Evolutionary conservation across 2,329 filamentous ascomycete species (phyloP), one percentile per base, ranked within the genome.

Genomic region (Colletotrichum abscissum): DNA sequence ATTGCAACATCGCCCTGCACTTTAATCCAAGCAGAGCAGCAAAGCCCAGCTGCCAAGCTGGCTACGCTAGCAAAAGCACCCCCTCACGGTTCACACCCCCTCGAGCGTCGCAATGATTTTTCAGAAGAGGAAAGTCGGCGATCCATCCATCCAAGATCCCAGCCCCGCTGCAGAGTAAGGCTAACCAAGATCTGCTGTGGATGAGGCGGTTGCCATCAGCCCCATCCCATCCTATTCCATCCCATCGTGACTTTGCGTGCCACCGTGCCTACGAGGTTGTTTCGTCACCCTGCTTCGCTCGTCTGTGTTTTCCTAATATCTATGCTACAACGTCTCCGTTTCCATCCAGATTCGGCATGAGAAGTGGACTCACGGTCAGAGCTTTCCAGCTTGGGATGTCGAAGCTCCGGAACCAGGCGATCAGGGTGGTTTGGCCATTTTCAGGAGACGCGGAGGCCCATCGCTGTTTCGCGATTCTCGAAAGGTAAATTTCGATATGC

Each of bases 131-230:
- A 55, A 28, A 69, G 46, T 56, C 60, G 66, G 30, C 46, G 70
- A 73, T 73, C 58, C 70, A 73, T 22, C 60, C 38, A 59, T 65
- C 60, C 67, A 69, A 49, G 66, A 73, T 69, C 70, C 67, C 33
- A 60, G 59, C 54, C 70, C 70, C 70, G 66, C 62, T 38, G 22
- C 62, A 49, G 42, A 49, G 42, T n/a, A 49, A 49, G 49, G 62
- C 70, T 60, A 69, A 65, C 59, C 70, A 73, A 73, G 70, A 73
- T 73, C 70, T 69, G 60, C 33, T 35, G 46, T 71, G 68, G 68
- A 26, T 49, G 59, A 69, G 38, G 58, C 60, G 59, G 54, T 38
- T 16, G 30, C 42, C 58, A 26, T 64, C 70, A 63, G 66, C 70
- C 70, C 70, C 66, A 64, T 72, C 59, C 42, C 19, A 46, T 46